Percentiles rank a stretch among this genome's conserved stretches.
phyloP scores from a whole-genome alignment of 192 early-diverging fungal species.

The Coemansia erecta region DNA sequence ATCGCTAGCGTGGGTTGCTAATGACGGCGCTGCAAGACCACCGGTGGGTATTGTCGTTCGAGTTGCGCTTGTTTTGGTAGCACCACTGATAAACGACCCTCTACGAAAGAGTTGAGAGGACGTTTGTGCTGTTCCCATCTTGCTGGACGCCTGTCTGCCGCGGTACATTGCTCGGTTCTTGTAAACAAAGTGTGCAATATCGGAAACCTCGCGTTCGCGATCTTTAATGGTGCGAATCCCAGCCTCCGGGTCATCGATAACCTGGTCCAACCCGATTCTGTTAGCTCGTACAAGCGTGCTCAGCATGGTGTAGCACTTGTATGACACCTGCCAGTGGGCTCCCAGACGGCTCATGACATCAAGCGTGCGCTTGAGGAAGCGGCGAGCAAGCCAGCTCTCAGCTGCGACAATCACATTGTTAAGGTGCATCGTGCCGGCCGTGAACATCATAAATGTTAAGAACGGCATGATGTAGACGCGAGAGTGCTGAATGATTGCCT shows the following conservation, averaged over 20 bases:
- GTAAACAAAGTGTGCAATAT: conserved; percentile 30
- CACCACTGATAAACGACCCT: no score
- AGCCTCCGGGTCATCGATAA: conserved; percentile 23
- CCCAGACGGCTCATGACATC: conserved; percentile 51
- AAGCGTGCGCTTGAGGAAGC: conserved; percentile 51
- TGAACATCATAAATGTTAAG: conserved; percentile 52
- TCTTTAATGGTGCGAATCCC: conserved; percentile 30
- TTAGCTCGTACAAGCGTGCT: conserved; percentile 46
- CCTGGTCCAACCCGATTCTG: conserved; percentile 39
- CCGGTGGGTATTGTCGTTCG: no score
- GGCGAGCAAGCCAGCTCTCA: conserved; percentile 48
- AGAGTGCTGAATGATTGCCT: conserved; percentile 46
- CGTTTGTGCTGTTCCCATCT: conserved; percentile 11
- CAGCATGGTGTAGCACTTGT: conserved; percentile 54
- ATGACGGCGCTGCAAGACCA: no score
- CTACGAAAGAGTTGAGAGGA: conserved; percentile 3
- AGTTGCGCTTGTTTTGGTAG: no score
- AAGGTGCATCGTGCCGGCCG: conserved; percentile 50
- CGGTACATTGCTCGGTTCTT: conserved; percentile 24
- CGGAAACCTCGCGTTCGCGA: conserved; percentile 24
- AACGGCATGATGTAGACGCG: conserved; percentile 52
- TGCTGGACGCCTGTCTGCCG: conserved; percentile 4
- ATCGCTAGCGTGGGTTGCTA: no score
- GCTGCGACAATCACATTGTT: conserved; percentile 52
- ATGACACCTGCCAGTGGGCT: conserved; percentile 52